These are phyloP conservation scores for Solanum gandarillasii DNA, from an alignment of 257 asterid species.

Conservation along the genomic window DNA sequence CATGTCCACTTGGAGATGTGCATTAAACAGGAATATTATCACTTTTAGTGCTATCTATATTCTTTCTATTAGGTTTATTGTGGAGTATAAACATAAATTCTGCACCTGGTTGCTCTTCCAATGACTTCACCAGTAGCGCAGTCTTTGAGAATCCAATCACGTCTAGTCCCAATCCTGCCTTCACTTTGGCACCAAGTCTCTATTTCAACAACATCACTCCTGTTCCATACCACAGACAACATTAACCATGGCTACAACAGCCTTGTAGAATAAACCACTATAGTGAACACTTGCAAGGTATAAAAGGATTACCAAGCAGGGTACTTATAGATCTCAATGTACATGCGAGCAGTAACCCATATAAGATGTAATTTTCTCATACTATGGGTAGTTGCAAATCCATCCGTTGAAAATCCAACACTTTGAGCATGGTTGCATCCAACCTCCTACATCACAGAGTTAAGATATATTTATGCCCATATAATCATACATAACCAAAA, in stretches of 20 bases:
- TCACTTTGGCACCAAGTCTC: slow-evolving; percentile 99
- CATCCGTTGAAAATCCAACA: slow-evolving; percentile 92
- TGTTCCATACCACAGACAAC: slow-evolving; percentile 14
- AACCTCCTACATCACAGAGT: slow-evolving; percentile 53
- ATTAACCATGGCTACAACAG: background rate
- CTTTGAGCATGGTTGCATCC: slow-evolving; percentile 95
- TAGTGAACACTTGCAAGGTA: background rate
- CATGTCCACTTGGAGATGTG: background rate
- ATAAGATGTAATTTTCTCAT: slow-evolving; percentile 85
- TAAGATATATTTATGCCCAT: background rate
- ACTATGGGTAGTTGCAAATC: slow-evolving; percentile 78
- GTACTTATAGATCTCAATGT: slow-evolving; percentile 87
- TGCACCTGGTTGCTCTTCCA: slow-evolving; percentile 93
- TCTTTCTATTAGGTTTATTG: background rate
- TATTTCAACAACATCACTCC: slow-evolving; percentile 92
- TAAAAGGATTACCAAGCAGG: slow-evolving; percentile 69
- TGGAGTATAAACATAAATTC: background rate
- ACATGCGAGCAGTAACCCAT: slow-evolving; percentile 99
- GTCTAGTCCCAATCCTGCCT: slow-evolving; percentile 86
- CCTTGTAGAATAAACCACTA: background rate
- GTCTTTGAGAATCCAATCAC: slow-evolving; percentile 90
- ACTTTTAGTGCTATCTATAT: background rate
- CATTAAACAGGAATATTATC: background rate
- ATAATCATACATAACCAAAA: background rate
- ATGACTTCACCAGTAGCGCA: slow-evolving; percentile 71